phyloP scores from a whole-genome alignment of 2,329 filamentous ascomycete species.

The Diplodia sapinea region DNA sequence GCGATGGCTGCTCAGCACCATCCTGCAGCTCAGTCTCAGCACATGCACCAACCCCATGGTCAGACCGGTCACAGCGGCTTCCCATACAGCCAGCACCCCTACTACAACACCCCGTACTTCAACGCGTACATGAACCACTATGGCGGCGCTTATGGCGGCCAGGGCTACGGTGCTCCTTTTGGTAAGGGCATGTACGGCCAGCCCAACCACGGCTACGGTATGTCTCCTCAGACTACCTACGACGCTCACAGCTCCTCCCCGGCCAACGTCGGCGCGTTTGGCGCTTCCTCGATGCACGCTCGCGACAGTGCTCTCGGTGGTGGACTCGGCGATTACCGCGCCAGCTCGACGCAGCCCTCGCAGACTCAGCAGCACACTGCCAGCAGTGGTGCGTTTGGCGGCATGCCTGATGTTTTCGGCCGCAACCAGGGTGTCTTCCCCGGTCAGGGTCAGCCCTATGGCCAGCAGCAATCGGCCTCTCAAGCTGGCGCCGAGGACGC shows the following conservation, averaged over 20 bases:
- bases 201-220: slow-evolving; percentile 63
- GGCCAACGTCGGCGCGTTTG: slow-evolving; percentile 62
- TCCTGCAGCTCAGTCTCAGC: slow-evolving; percentile 52
- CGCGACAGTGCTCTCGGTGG: slow-evolving; percentile 54
- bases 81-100: slow-evolving; percentile 59
- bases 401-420: slow-evolving; percentile 65
- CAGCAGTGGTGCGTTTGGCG: slow-evolving; percentile 57
- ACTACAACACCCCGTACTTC: slow-evolving; percentile 67
- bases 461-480: slow-evolving; percentile 58
- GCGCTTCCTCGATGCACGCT: slow-evolving; percentile 53
- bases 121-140: slow-evolving; percentile 69
- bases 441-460: slow-evolving; percentile 55
- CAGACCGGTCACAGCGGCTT: slow-evolving; percentile 49
- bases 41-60: slow-evolving; percentile 57
- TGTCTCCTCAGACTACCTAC: slow-evolving; percentile 62
- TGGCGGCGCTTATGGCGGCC: slow-evolving; percentile 58
- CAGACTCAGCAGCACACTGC: slow-evolving; percentile 60
- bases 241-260: slow-evolving; percentile 69
- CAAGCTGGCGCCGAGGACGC: slow-evolving; percentile 58
- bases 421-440: slow-evolving; percentile 64
- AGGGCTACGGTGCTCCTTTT: slow-evolving; percentile 58
- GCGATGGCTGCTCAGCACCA: slow-evolving; percentile 64
- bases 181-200: slow-evolving; percentile 68
- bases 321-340: slow-evolving; percentile 65
- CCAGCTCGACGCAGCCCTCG: slow-evolving; percentile 62